phyloP scores from a whole-genome alignment of 2,329 filamentous ascomycete species.

The Pestalotiopsis sp. region DNA sequence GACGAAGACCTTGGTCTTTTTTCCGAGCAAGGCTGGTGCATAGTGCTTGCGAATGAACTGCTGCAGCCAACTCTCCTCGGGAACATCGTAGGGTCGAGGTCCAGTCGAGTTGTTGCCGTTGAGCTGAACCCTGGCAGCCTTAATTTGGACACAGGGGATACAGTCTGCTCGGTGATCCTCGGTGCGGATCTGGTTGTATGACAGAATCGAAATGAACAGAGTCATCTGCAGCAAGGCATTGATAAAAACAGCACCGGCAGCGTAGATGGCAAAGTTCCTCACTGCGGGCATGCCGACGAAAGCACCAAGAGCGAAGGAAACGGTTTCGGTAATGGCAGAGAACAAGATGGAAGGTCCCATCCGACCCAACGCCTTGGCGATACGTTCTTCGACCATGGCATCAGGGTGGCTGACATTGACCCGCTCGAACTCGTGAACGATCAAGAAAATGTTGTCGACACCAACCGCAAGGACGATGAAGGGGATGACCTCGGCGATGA shows the following conservation, averaged over 20 bases:
- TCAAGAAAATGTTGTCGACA: conserved; percentile 98
- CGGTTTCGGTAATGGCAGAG: conserved; percentile 91
- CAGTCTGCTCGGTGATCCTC: conserved; percentile 90
- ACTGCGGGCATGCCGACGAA: conserved; percentile 98
- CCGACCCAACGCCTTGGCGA: conserved; percentile 85
- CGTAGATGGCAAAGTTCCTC: conserved; percentile 95
- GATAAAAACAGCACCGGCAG: conserved; percentile 93
- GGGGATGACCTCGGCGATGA: conserved; percentile 97
- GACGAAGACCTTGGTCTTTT: conserved; percentile 76
- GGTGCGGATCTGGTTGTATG: conserved; percentile 88
- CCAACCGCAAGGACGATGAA: conserved; percentile 96
- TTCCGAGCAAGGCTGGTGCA: conserved; percentile 78
- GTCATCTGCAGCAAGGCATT: conserved; percentile 97
- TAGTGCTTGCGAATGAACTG: conserved; percentile 89
- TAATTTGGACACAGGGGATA: conserved; percentile 85
- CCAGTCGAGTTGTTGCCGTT: conserved; percentile 60
- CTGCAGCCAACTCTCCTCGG: conserved; percentile 83
- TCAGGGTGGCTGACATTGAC: conserved; percentile 93
- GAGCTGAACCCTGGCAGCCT: conserved; percentile 70
- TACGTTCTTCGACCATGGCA: conserved; percentile 81
- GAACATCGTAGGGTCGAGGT: conserved; percentile 70
- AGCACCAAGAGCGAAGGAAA: conserved; percentile 88
- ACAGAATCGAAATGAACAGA: conserved; percentile 91
- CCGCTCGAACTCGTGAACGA: conserved; percentile 96
- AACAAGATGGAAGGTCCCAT: conserved; percentile 97